phyloP scores from a whole-genome alignment of 2,329 filamentous ascomycete species.

The Colletotrichum theobromicola region DNA sequence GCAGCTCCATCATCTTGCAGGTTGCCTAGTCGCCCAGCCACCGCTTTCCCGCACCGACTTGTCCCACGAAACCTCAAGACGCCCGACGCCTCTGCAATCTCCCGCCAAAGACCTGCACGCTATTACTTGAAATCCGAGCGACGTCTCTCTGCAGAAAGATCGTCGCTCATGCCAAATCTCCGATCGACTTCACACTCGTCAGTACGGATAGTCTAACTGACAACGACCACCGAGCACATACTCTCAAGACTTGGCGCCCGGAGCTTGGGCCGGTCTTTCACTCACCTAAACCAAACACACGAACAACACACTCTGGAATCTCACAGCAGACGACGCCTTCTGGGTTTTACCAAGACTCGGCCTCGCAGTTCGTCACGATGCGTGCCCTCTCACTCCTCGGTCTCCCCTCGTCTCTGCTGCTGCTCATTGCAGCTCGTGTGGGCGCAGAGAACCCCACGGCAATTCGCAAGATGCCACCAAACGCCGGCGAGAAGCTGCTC shows the following conservation, averaged over 20 bases:
- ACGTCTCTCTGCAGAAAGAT: neutral
- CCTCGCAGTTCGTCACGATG: slow-evolving; percentile 36
- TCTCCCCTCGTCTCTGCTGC: slow-evolving; percentile 49
- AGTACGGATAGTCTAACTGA: neutral
- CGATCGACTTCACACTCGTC: neutral
- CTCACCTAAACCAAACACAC: neutral
- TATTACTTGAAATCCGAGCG: neutral
- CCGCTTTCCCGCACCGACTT: slow-evolving; percentile 13
- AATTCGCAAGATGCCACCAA: slow-evolving; percentile 73
- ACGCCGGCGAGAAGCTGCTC: slow-evolving; percentile 77
- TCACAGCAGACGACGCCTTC: neutral
- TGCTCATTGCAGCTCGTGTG: slow-evolving; percentile 47
- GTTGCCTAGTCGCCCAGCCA: slow-evolving; percentile 15
- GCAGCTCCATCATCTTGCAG: slow-evolving; percentile 16
- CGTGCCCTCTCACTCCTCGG: slow-evolving; percentile 39
- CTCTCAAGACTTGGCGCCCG: neutral
- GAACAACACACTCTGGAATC: neutral
- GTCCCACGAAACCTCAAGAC: neutral
- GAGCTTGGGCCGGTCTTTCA: neutral
- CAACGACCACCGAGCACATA: neutral
- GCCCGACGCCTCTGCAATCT: neutral
- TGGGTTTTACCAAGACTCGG: neutral
- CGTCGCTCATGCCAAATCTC: neutral
- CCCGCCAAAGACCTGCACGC: neutral
- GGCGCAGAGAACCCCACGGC: slow-evolving; percentile 58